Base-by-base conservation (phyloP, 73 alveolate genomes). In the Stentor roeselii region DNA sequence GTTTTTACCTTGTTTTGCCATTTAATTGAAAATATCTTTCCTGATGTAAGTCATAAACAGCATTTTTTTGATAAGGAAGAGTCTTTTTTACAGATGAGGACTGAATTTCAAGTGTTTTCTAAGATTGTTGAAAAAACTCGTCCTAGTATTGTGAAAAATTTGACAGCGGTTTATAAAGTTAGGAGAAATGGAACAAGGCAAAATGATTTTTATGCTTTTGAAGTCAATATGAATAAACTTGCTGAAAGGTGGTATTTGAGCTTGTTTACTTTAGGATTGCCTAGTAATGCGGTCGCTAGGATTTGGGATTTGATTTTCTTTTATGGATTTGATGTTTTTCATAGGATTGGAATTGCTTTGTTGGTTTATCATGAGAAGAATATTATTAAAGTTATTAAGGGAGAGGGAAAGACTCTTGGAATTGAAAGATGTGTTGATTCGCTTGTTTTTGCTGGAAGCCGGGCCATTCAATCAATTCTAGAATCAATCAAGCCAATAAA, bases 21-120 rank as follows among this genome's bases (percentile, higher is more conserved):
- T 67, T 21, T 67, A 27, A 67, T 67, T 67, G 80, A 67, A 67
- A 67, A 67, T 11, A 67, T 67, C 34, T 67, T 0, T 2, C 80
- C 80, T 67, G 41, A 2, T 21, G 80, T 67, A 67, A 67, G 34
- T n/a, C 21, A 67, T 67, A 67, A 67, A 67, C 34, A 67, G 80
- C 1, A 67, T 67, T 67, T 21, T 2, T 67, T n/a, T n/a, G 34
- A 21, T 21, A 0, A 32, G 41, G 41, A n/a, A 30, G 37, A 32
- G 41, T 32, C 41, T 14, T 27, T 27, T 27, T 34, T 67, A 34
- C 42, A 27, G 14, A 15, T 67, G 21, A 21, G 37, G n/a, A 67
- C 27, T 1, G 80, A 67, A 2, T 67, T 67, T 27, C 15, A 32
- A 2, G 41, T 67, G 21, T 2, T 67, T 67, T 15, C 37, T 27